Evolutionary conservation across 129 eudicot species (phyloP).

Genomic region (Scalesia atractyloides): DNA sequence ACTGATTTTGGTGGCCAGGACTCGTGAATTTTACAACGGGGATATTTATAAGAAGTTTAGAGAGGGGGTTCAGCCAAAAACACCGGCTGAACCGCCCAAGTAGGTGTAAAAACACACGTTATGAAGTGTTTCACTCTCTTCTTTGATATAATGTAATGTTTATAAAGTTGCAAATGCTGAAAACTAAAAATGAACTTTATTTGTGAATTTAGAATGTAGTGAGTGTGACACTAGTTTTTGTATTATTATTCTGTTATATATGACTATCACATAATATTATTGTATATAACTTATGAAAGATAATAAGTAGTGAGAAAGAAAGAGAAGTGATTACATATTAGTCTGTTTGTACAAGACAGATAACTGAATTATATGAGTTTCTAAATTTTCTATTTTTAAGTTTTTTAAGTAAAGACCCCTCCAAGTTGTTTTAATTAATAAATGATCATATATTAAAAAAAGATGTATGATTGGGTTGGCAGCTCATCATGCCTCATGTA

Average conservation of each 20-base stretch:
- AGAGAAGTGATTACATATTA: too few species aligned
- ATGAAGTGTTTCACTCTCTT: neutral
- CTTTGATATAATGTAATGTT: neutral
- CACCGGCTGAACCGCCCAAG: neutral
- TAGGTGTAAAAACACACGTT: neutral
- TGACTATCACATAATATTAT: too few species aligned
- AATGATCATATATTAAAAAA: neutral
- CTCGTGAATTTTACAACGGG: constrained; percentile 46
- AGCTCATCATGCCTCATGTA: neutral
- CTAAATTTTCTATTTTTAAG: neutral
- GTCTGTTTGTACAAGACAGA: too few species aligned
- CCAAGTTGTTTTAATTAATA: neutral
- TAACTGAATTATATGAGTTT: too few species aligned
- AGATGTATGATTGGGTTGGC: neutral
- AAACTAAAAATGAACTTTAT: neutral
- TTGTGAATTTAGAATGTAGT: constrained; percentile 2
- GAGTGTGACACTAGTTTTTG: too few species aligned
- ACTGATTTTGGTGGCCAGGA: constrained; percentile 50
- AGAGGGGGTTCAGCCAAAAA: neutral
- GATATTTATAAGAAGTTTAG: constrained; percentile 56
- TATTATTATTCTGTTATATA: too few species aligned
- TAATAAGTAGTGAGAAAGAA: too few species aligned
- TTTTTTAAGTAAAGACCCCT: neutral
- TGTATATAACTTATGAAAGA: too few species aligned
- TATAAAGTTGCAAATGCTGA: neutral